Conservation (phyloP, 2,329 filamentous ascomycete species). For the Fusarium torreyae region DNA sequence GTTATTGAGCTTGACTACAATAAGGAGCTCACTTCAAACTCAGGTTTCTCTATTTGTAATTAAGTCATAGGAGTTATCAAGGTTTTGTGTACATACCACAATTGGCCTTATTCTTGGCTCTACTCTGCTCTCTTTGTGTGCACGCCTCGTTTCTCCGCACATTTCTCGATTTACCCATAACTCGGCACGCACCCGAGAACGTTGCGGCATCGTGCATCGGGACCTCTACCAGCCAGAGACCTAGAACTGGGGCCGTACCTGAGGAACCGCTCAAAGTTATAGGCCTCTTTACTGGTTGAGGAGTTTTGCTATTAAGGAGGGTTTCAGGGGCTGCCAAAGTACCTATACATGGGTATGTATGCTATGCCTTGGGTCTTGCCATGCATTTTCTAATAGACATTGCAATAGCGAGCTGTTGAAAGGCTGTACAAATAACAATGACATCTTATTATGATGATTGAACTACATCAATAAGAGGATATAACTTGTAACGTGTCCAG, state of each 20-base stretch:
- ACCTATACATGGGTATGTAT: neutral
- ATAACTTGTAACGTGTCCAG: too few relatives aligned
- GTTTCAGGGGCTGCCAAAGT: constrained; percentile 14
- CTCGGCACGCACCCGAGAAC: constrained; percentile 33
- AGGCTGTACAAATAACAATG: too few relatives aligned
- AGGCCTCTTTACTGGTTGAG: neutral
- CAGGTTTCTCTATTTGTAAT: constrained; percentile 6
- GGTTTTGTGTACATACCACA: constrained; percentile 6
- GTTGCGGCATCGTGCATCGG: constrained; percentile 16
- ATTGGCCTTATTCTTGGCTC: constrained; percentile 5
- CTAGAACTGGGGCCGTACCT: neutral
- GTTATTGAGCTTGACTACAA: too few relatives aligned
- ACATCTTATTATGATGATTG: too few relatives aligned
- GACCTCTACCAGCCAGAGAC: constrained; percentile 5
- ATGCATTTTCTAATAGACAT: neutral
- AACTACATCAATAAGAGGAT: too few relatives aligned
- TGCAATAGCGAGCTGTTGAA: neutral
- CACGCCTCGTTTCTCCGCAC: constrained; percentile 24
- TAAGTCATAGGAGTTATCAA: constrained; percentile 1
- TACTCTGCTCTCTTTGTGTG: constrained; percentile 21
- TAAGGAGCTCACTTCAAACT: neutral
- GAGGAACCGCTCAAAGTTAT: constrained; percentile 1
- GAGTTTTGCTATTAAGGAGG: neutral
- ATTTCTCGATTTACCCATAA: constrained; percentile 9
- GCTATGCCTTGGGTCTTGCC: neutral